These are phyloP conservation scores for Saturnispora gosingensis DNA, from an alignment of 805 yeast genomes.

Conservation along the genomic window DNA sequence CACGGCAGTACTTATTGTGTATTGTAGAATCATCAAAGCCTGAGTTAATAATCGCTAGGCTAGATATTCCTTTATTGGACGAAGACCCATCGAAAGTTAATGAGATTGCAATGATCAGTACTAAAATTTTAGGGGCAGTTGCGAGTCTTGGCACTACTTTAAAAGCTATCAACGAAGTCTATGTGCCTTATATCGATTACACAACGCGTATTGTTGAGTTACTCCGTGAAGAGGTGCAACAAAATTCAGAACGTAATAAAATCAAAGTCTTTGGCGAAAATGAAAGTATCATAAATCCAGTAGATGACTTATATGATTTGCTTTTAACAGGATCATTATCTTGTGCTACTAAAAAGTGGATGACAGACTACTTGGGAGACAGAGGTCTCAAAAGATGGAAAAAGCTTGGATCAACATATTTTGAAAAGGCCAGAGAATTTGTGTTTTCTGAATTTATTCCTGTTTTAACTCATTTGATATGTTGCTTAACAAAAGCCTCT, in stretches of 20 bases:
- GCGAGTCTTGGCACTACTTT: slow-evolving; percentile 29
- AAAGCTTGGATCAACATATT: slow-evolving; percentile 39
- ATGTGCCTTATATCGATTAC: slow-evolving; percentile 31
- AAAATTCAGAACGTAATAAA: slow-evolving; percentile 10
- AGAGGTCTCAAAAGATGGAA: slow-evolving; percentile 51
- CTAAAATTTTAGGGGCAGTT: slow-evolving; percentile 29
- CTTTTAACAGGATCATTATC: slow-evolving; percentile 48
- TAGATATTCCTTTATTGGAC: slow-evolving; percentile 10
- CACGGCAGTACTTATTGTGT: not conserved
- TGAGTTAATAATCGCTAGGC: not conserved
- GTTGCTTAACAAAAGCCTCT: not conserved
- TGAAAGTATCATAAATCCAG: slow-evolving; percentile 18
- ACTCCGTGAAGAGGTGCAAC: slow-evolving; percentile 29
- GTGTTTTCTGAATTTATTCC: slow-evolving; percentile 44
- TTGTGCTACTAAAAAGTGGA: slow-evolving; percentile 43
- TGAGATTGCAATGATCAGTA: slow-evolving; percentile 26
- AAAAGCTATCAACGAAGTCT: slow-evolving; percentile 22
- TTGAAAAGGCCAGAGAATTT: slow-evolving; percentile 40
- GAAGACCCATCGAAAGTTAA: slow-evolving; percentile 13
- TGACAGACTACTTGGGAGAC: slow-evolving; percentile 59
- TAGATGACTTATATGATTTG: slow-evolving; percentile 36
- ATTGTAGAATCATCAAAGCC: not conserved
- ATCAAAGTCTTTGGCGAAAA: not conserved
- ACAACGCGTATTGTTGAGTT: slow-evolving; percentile 28
- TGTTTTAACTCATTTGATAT: slow-evolving; percentile 44